Evolutionary conservation across 345 rosid species (phyloP), one percentile per base, ranked within the genome.

Genomic region (Limnanthes douglasii): DNA sequence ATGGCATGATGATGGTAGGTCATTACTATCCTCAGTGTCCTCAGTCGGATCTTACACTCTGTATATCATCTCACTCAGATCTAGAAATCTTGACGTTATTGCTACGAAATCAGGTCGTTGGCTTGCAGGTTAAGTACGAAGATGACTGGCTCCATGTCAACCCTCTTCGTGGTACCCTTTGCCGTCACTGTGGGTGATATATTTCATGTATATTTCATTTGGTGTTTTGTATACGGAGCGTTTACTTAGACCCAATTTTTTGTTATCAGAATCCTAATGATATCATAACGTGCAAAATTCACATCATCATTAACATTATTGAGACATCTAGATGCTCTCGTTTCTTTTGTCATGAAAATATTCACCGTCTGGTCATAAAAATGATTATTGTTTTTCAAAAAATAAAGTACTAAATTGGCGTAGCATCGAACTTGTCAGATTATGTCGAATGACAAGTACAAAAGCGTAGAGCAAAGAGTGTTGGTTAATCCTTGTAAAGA

Each of bases 21-120:
- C 66, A 71, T 15, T 71, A 48, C 51, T 75, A 71, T 23, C 76
- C 73, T 0, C 18, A 19, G 16, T 75, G 79, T 24, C 85, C 79
- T 0, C 75, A 71, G 51, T 71, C 85, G 11, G 65, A 71, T 44
- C 61, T 65, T 1, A 75, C 72, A 1, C 38, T 68, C 0, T 78
- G 79, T 3, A 37, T 54, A 15, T n/a, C 39, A 1, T 2, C 54
- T 4, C 61, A 48, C 14, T 47, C 55, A 1, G 61, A 56, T 15
- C 36, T 42, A 0, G 43, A 11, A 3, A 14, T 42, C 2, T 1
- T 55, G 26, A 55, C 61, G 6, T 29, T 55, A 18, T 11, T 55
- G 32, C 20, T 47, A 14, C 44, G 35, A 37, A 38, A 55, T 19
- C 39, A 46, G 37, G 15, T 46, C 8, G 32, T 12, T 1, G 59